Conservation (phyloP, 257 asterid species). For the Gentiana straminea region DNA sequence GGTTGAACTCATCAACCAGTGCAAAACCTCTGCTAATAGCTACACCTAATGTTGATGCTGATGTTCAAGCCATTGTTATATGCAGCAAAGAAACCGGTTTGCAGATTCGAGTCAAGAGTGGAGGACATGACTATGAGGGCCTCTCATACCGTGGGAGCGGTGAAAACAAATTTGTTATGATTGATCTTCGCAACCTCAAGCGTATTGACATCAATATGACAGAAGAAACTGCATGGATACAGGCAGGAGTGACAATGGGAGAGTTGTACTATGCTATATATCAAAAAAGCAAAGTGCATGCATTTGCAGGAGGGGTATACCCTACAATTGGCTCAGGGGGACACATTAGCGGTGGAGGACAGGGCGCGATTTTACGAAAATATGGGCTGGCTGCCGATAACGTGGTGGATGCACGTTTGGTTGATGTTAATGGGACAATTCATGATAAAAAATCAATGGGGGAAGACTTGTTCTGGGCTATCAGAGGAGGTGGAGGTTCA, state of each 20-base stretch:
- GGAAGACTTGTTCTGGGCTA: constrained; percentile 18
- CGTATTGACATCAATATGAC: background rate
- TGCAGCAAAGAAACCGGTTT: constrained; percentile 9
- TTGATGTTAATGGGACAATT: constrained; percentile 8
- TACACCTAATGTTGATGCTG: background rate
- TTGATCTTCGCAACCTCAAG: constrained; percentile 4
- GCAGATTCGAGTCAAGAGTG: constrained; percentile 9
- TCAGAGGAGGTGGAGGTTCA: constrained; percentile 19
- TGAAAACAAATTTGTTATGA: background rate
- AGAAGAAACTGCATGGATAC: constrained; percentile 8
- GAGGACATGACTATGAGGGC: constrained; percentile 20
- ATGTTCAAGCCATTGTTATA: constrained; percentile 1
- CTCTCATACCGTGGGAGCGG: constrained; percentile 5
- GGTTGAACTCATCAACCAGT: constrained; percentile 9
- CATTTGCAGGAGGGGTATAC: constrained; percentile 16
- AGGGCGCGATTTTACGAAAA: constrained; percentile 7
- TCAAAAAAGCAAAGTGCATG: constrained; percentile 7
- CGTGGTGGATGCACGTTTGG: constrained; percentile 8
- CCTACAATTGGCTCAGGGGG: constrained; percentile 16
- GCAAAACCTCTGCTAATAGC: constrained; percentile 2
- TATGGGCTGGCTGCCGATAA: constrained; percentile 17
- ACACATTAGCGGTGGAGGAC: constrained; percentile 14
- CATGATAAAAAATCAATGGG: constrained; percentile 12
- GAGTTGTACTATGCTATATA: constrained; percentile 11
- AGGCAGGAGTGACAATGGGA: constrained; percentile 11